Base-by-base conservation (phyloP, 192 early-diverging fungal genomes). In the Rhizophagus clarus region DNA sequence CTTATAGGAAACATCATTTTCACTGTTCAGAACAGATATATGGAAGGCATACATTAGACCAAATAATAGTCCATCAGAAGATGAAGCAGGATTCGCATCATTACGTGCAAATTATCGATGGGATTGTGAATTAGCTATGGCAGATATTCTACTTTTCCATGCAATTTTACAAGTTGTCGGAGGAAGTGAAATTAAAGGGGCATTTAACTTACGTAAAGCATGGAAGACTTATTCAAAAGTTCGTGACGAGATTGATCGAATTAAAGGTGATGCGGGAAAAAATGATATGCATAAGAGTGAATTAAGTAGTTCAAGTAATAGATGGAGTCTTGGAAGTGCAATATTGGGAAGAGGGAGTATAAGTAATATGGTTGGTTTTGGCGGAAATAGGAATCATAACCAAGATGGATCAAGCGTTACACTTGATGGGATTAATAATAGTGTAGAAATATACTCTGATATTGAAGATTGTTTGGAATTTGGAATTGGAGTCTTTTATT, bases 71-170 rank as follows among this genome's bases (percentile, higher is more conserved):
- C 76, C 82, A 49, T 64, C 60, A 3, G 45, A 82, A 47, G 72
- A 74, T 24, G 79, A 79, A 15, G 76, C 56, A 4, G 74, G 76
- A 63, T 81, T 81, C 5, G 78, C 69, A 24, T 82, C 82, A 1
- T 74, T 83, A 37, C 82, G 85, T 37, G 75, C 81, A 47, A 86
- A 86, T 70, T 86, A 82, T 80, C 83, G 83, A 49, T 86, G 85
- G 85, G 85, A 86, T 29, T 86, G 85, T 51, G 85, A 86, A 12
- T 81, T 86, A 80, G 73, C 85, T 1, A 81, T 86, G 49, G 83
- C 83, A 28, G 85, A 86, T 63, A 82, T 81, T 3, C 72, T 86
- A 26, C 76, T 86, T 51, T 86, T 83, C 29, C 82, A 82, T 4
- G 73, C 82, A 5, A 78, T 86, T 28, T 79, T 86, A 20, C 85